Conservation (phyloP, 1,139 yeast species). For the Saccharomyces hybrid region DNA sequence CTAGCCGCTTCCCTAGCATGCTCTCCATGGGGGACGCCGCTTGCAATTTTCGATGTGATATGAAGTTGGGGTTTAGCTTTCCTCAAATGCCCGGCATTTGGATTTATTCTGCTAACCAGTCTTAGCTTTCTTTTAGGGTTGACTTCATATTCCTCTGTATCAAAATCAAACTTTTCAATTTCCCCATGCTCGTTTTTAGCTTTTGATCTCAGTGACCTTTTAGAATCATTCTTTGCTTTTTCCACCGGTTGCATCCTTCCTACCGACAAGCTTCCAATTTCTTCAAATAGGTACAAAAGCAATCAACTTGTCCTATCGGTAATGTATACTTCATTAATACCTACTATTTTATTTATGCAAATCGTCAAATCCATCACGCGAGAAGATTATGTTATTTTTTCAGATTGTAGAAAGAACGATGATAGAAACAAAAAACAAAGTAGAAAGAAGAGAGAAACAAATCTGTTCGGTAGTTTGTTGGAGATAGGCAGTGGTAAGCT, state of each 20-base stretch:
- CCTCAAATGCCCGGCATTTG: neutral
- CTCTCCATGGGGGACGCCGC: neutral
- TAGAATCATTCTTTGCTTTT: neutral
- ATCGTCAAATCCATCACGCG: neutral
- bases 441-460: neutral
- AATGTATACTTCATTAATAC: too few relatives aligned
- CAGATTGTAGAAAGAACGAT: neutral
- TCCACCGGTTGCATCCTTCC: neutral
- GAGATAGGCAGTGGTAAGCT: neutral
- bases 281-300: neutral
- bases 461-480: neutral
- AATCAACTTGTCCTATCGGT: neutral
- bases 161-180: conserved; percentile 25
- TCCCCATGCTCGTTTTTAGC: conserved; percentile 8
- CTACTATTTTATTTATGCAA: too few relatives aligned
- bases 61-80: neutral
- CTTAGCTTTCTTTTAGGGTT: conserved; percentile 13
- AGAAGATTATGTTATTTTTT: neutral
- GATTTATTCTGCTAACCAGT: conserved; percentile 10
- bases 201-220: conserved; percentile 17
- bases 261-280: too few relatives aligned
- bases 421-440: neutral
- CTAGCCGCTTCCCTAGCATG: neutral
- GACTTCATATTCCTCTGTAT: conserved; percentile 21
- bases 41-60: too few relatives aligned